Evolutionary conservation across 345 rosid genomes (phyloP).

Genomic region (Brassica napus): Da-Ae NC_063447.1:42632501-42633000

Average conservation of each 20-base stretch:
- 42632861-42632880: slow-evolving; percentile 32
- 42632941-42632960: slow-evolving; percentile 37
- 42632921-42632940: slow-evolving; percentile 33
- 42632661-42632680: not conserved
- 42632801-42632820: slow-evolving; percentile 12
- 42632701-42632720: not conserved
- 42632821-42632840: slow-evolving; percentile 13
- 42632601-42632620: not conserved
- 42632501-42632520: not conserved
- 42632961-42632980: slow-evolving; percentile 42
- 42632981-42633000: slow-evolving; percentile 16
- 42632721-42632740: not conserved
- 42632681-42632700: not conserved
- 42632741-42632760: not conserved
- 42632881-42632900: slow-evolving; percentile 33
- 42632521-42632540: not conserved
- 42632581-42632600: not conserved
- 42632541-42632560: not conserved
- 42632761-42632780: not conserved
- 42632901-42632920: slow-evolving; percentile 32
- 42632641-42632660: not conserved
- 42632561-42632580: not conserved
- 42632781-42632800: slow-evolving; percentile 3
- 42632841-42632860: slow-evolving; percentile 29
- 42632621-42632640: not conserved